Percentiles rank a stretch among this genome's conserved stretches.
Evolutionary conservation across 352 stramenopile genomes (phyloP).

Genomic region (Phytophthora brassicae): DNA sequence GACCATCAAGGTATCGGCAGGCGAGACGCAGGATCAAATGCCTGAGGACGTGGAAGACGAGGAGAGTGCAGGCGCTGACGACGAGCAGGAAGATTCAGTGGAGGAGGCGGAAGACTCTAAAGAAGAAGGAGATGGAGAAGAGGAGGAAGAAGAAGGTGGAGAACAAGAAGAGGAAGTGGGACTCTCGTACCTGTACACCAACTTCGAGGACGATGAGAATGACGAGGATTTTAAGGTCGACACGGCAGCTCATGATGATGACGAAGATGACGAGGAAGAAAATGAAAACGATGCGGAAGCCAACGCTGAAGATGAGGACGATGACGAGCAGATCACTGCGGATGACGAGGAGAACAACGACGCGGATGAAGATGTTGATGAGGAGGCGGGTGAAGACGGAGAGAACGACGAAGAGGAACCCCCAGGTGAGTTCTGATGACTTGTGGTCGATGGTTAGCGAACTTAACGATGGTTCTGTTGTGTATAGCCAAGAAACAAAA

Average conservation of each 20-base stretch:
- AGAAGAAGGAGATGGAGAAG: slow-evolving; percentile 29
- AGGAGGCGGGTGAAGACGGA: too few species aligned
- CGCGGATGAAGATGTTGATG: slow-evolving; percentile 6
- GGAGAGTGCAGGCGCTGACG: slow-evolving; percentile 26
- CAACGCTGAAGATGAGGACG: slow-evolving; percentile 21
- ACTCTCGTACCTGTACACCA: slow-evolving; percentile 67
- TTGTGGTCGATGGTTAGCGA: neutral
- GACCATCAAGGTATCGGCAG: slow-evolving; percentile 22
- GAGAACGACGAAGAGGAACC: slow-evolving; percentile 42
- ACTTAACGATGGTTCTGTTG: neutral
- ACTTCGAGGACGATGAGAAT: slow-evolving; percentile 57
- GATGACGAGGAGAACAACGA: slow-evolving; percentile 35
- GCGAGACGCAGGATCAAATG: slow-evolving; percentile 17
- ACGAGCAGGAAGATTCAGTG: slow-evolving; percentile 44
- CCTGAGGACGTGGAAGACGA: slow-evolving; percentile 34
- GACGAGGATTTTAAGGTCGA: slow-evolving; percentile 43
- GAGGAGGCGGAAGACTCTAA: slow-evolving; percentile 34
- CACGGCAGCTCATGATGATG: slow-evolving; percentile 25
- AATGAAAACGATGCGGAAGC: slow-evolving; percentile 34
- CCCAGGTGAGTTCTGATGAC: slow-evolving; percentile 39
- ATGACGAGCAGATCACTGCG: slow-evolving; percentile 31
- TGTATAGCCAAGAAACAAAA: slow-evolving; percentile 69
- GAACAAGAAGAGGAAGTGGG: slow-evolving; percentile 51
- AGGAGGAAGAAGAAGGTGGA: slow-evolving; percentile 27
- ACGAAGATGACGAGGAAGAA: slow-evolving; percentile 57